Conservation (phyloP, 495 filamentous ascomycete species). For the Elaphomyces granulatus region DNA sequence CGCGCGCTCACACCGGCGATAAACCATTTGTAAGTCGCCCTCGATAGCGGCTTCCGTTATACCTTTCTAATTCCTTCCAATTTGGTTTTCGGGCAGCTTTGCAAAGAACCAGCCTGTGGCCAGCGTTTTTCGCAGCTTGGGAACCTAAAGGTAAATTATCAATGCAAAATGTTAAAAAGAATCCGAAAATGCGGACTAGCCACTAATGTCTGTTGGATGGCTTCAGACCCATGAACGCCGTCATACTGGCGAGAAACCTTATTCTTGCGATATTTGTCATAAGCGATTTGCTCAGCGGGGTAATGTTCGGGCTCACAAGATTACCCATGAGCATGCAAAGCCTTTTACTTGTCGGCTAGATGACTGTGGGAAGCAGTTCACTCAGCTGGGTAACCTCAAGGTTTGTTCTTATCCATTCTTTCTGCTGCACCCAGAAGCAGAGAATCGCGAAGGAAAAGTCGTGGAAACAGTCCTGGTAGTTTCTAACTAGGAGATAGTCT, state of each 20-base stretch:
- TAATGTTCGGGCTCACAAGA: conserved; percentile 76
- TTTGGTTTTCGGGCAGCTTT: conserved; percentile 41
- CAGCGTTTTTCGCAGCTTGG: conserved; percentile 78
- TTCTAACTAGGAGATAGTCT: conserved; percentile 36
- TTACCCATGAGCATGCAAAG: conserved; percentile 62
- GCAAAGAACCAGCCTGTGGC: conserved; percentile 59
- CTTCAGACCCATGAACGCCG: conserved; percentile 66
- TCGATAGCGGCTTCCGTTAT: no score
- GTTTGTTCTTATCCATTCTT: conserved; percentile 25
- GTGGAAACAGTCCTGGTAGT: neutral
- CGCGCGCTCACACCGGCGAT: conserved; percentile 75
- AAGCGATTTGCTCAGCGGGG: conserved; percentile 74
- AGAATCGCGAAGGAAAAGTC: neutral
- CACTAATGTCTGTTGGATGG: conserved; percentile 1
- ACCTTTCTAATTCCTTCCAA: no score
- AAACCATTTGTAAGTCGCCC: conserved; percentile 81
- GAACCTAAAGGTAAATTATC: conserved; percentile 58
- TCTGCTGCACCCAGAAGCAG: neutral
- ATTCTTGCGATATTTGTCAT: conserved; percentile 66
- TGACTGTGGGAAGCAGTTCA: conserved; percentile 72
- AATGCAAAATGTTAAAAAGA: neutral
- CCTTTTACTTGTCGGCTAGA: conserved; percentile 72
- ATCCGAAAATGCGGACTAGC: neutral
- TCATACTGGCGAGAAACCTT: conserved; percentile 81
- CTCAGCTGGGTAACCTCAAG: conserved; percentile 81